Evolutionary conservation across 2,329 filamentous ascomycete genomes (phyloP).

Genomic region (Whalleya microplaca): DNA sequence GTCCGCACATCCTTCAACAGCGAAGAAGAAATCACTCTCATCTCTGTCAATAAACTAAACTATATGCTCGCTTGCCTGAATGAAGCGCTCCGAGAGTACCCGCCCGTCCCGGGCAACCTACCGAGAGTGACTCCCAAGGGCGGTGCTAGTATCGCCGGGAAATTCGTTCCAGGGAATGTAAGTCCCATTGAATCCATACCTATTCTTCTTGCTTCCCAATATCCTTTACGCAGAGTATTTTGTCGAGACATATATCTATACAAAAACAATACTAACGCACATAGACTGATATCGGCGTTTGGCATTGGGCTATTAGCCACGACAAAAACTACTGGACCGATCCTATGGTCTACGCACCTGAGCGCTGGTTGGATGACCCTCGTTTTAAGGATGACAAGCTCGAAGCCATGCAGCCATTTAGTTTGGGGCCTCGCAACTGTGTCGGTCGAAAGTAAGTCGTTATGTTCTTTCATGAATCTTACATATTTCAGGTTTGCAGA

Average conservation of each 20-base stretch:
- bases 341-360: slow-evolving; percentile 49
- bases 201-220: neutral
- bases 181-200: slow-evolving; percentile 2
- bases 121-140: slow-evolving; percentile 22
- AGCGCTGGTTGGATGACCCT: slow-evolving; percentile 49
- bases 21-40: slow-evolving; percentile 43
- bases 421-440: slow-evolving; percentile 52
- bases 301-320: slow-evolving; percentile 49
- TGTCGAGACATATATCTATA: neutral
- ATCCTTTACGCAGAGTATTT: neutral
- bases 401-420: slow-evolving; percentile 52
- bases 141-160: slow-evolving; percentile 22
- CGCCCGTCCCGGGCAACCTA: slow-evolving; percentile 30
- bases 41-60: slow-evolving; percentile 33
- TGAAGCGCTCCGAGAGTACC: slow-evolving; percentile 46
- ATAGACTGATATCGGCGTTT: slow-evolving; percentile 47
- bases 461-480: neutral
- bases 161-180: slow-evolving; percentile 22
- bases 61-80: slow-evolving; percentile 47
- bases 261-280: neutral
- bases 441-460: slow-evolving; percentile 51
- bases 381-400: slow-evolving; percentile 47
- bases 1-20: slow-evolving; percentile 42
- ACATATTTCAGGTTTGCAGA: no score
- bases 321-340: slow-evolving; percentile 47